These are phyloP conservation scores for Thelonectria olida DNA, from an alignment of 2,329 filamentous ascomycete genomes.

Conservation along the genomic window DNA sequence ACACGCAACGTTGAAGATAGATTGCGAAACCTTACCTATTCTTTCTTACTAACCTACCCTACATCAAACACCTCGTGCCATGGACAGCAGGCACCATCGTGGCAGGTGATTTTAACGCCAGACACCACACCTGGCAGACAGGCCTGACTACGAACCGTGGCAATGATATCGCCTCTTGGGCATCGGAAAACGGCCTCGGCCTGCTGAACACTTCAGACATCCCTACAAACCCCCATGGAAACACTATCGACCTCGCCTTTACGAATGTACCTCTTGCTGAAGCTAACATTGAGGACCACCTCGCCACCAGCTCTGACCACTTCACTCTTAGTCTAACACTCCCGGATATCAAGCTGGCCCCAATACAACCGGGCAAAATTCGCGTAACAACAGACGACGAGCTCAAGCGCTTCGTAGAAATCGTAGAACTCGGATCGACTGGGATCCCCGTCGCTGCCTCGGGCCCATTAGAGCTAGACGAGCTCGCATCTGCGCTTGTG, in stretches of 20 bases:
- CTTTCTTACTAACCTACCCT: too few species aligned
- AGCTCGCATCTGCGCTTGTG: constrained; percentile 16
- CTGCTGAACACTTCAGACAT: constrained; percentile 25
- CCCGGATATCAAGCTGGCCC: constrained; percentile 9
- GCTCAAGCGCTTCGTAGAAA: constrained; percentile 21
- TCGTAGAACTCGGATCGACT: constrained; percentile 16
- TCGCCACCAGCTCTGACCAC: constrained; percentile 30
- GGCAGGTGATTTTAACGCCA: constrained; percentile 30
- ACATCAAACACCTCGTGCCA: too few species aligned
- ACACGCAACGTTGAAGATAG: too few species aligned
- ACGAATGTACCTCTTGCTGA: constrained; percentile 23
- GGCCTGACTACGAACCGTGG: constrained; percentile 16
- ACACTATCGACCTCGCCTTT: constrained; percentile 31
- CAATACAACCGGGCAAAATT: constrained; percentile 18
- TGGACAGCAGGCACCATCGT: too few species aligned
- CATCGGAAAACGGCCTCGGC: constrained; percentile 15
- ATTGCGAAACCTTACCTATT: too few species aligned
- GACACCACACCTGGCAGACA: constrained; percentile 26
- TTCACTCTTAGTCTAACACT: constrained; percentile 26
- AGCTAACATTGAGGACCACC: constrained; percentile 24
- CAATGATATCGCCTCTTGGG: constrained; percentile 23
- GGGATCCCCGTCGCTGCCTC: neutral
- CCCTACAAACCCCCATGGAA: constrained; percentile 30
- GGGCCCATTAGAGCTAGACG: constrained; percentile 14
- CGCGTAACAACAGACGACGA: constrained; percentile 26